These are phyloP conservation scores for Tardiomyces digboiensis DNA, from an alignment of 1,139 yeast species.

Conservation along the genomic window DNA sequence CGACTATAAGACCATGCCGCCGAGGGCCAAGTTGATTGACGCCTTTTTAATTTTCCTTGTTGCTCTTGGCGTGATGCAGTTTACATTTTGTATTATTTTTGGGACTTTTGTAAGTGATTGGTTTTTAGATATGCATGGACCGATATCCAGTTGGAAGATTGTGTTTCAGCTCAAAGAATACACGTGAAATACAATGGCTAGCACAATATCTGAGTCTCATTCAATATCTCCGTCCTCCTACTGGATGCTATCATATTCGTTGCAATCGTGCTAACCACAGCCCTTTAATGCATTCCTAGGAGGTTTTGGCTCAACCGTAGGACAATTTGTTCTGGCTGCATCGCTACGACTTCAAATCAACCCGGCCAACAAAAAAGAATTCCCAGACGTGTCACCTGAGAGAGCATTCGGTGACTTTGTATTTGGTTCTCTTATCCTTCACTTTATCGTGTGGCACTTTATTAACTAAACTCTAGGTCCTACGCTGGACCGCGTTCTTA, in stretches of 20 bases:
- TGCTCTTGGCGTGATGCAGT: conserved; percentile 66
- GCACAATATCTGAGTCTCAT: no score
- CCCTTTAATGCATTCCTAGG: conserved; percentile 97
- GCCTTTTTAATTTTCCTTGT: conserved; percentile 68
- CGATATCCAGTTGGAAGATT: no score
- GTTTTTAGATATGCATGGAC: no score
- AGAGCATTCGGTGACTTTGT: conserved; percentile 69
- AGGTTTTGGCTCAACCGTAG: conserved; percentile 88
- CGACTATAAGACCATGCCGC: conserved; percentile 10
- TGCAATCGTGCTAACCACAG: conserved; percentile 11
- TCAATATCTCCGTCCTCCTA: no score
- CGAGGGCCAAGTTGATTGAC: conserved; percentile 53
- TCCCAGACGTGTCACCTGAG: conserved; percentile 55
- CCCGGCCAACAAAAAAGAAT: conserved; percentile 32
- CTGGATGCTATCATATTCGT: no score
- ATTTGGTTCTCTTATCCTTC: conserved; percentile 80
- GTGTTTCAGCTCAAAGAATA: no score
- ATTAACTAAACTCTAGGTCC: no score
- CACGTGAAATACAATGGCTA: no score
- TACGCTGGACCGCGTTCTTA: conserved; percentile 24
- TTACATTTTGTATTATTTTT: conserved; percentile 60
- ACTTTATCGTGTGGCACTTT: conserved; percentile 84
- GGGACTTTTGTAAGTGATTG: conserved; percentile 69
- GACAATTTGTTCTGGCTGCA: conserved; percentile 81
- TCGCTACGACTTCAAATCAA: conserved; percentile 61